Base-by-base conservation (phyloP, 176 grass and related monocot species). In the Miscanthus lutarioriparius region DNA sequence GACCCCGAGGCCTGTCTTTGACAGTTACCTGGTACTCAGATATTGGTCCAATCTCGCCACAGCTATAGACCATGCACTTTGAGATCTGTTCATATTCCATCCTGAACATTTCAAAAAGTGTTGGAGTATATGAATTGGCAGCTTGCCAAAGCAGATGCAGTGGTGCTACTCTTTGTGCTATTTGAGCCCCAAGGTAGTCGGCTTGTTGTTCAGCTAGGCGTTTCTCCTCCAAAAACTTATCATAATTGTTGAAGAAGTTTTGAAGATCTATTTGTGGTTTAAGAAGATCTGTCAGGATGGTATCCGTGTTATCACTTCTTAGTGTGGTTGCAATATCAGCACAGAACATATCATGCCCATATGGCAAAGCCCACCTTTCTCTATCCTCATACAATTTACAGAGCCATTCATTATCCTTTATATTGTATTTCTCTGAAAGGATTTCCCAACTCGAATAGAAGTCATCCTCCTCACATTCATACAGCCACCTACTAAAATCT, bases 371-470 rank as follows among this genome's bases (percentile, higher is more conserved):
- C 92, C 95, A 94, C 71, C 86, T 97, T 84, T 94, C 86, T 79
- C 86, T 97, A 35, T 92, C 90, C 74, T 74, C 39, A 5, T 89
- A 94, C 62, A 97, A 85, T 80, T 94, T 92, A 81, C 54, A 75
- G 69, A 94, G 64, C 95, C 95, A 97, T 17, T 94, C 90, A 33
- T 94, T 92, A 65, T 91, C 86, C 71, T 97, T 94, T 17, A 97
- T 45, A 86, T 88, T 89, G 83, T 97, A 94, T 77, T 92, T 97
- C 56, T 67, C 92, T 39, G 49, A 88, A 70, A 97, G 75, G 17
- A 77, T 83, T 51, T 87, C 84, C 95, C 95, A 97, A 62, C 80
- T 77, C 37, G 86, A 80, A 20, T 87, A 58, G 71, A 97, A 92
- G 40, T 88, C 86, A 10, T 72, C 86, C 77, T 97, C 92, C 67